phyloP scores from a whole-genome alignment of 345 rosid genomes.

The Corymbia maculata region DNA sequence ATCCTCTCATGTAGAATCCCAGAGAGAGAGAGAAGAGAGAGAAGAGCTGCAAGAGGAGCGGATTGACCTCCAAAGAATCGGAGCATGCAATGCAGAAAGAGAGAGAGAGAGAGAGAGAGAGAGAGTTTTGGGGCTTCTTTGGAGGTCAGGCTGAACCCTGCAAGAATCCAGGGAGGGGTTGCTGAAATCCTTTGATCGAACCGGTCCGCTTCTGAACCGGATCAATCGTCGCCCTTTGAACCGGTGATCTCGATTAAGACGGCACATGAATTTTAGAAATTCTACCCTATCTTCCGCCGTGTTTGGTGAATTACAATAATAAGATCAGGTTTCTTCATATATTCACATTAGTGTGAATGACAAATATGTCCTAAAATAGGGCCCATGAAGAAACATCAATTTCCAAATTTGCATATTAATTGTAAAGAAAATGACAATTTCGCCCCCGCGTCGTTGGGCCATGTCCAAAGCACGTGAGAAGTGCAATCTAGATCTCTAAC shows the following conservation, averaged over 20 bases:
- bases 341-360: not conserved
- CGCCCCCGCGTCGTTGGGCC: not conserved
- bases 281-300: accelerated
- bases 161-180: not conserved
- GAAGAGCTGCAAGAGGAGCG: not conserved
- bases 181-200: not conserved
- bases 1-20: not conserved
- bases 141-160: not conserved
- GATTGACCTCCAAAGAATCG: not conserved
- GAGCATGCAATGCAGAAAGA: not conserved
- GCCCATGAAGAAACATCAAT: not conserved
- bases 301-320: not conserved
- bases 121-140: not conserved
- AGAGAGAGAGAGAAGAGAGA: not conserved
- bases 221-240: not conserved
- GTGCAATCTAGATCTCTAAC: not conserved
- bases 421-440: not conserved
- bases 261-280: not conserved
- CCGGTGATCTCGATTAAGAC: accelerated
- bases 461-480: not conserved
- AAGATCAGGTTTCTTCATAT: accelerated
- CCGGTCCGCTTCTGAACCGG: not conserved
- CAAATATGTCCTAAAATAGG: no score
- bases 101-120: not conserved
- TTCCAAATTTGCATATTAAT: not conserved